phyloP scores from a whole-genome alignment of 2,329 filamentous ascomycete species.

The Fusarium piperis region DNA sequence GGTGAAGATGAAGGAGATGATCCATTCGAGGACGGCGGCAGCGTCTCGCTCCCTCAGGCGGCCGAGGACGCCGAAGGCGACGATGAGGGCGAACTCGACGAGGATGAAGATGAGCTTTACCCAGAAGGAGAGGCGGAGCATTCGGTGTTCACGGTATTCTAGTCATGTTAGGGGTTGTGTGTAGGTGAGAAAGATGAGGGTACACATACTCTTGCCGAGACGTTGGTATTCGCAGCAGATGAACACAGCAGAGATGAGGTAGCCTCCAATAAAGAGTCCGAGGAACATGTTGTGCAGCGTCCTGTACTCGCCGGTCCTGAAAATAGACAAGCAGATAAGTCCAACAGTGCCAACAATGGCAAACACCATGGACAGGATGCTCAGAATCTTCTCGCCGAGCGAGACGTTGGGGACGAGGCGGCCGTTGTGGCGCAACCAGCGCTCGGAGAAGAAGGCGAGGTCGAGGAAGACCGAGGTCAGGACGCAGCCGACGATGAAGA shows the following conservation, averaged over 20 bases:
- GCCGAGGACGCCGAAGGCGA: conserved; percentile 74
- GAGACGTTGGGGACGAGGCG: conserved; percentile 79
- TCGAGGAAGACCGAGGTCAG: conserved; percentile 84
- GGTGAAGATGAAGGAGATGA: conserved; percentile 84
- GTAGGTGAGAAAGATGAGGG: not conserved
- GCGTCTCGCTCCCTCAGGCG: conserved; percentile 63
- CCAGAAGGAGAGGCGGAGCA: conserved; percentile 84
- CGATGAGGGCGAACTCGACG: conserved; percentile 76
- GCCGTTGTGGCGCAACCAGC: conserved; percentile 84
- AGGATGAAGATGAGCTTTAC: conserved; percentile 88
- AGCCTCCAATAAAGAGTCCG: conserved; percentile 84
- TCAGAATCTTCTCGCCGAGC: conserved; percentile 69
- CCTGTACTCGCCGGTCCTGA: conserved; percentile 79
- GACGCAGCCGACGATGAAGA: conserved; percentile 78
- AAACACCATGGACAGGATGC: conserved; percentile 69
- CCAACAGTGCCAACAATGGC: conserved; percentile 81
- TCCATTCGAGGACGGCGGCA: conserved; percentile 82
- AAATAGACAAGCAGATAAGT: conserved; percentile 84
- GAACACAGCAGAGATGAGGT: conserved; percentile 85
- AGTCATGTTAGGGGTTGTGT: not conserved
- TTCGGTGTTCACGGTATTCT: conserved; percentile 77
- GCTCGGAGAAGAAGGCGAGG: conserved; percentile 80
- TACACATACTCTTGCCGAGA: conserved; percentile 72
- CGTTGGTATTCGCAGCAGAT: conserved; percentile 92
- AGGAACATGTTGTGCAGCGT: conserved; percentile 80